A percentile compares a stretch with the other conserved stretches of the same genome.
Evolutionary conservation across 1,139 yeast genomes (phyloP).

Genomic region (Lodderomyces theae): DNA sequence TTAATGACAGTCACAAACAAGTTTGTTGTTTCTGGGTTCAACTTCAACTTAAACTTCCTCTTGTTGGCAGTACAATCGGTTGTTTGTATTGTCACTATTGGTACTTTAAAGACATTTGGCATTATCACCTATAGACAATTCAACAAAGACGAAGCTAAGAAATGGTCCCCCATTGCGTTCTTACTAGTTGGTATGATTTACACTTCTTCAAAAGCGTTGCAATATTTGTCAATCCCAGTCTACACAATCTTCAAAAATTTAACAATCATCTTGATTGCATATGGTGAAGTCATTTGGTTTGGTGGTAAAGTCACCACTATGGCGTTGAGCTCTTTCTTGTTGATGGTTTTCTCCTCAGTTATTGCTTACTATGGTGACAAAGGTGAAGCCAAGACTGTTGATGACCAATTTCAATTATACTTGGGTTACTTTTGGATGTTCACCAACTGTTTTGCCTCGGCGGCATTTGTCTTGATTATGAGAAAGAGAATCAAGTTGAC

Average conservation of each 20-base stretch:
- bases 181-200: conserved; percentile 90
- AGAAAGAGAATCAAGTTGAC: conserved; percentile 96
- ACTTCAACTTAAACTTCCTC: conserved; percentile 88
- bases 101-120: conserved; percentile 66
- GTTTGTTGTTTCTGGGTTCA: conserved; percentile 78
- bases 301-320: conserved; percentile 89
- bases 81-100: conserved; percentile 77
- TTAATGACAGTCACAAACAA: conserved; percentile 98
- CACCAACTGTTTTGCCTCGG: conserved; percentile 88
- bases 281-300: conserved; percentile 97
- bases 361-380: conserved; percentile 94
- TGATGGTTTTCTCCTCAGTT: conserved; percentile 91
- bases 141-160: conserved; percentile 84
- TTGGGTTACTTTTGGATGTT: conserved; percentile 97
- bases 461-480: conserved; percentile 89
- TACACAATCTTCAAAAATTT: conserved; percentile 97
- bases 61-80: conserved; percentile 77
- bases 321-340: conserved; percentile 82
- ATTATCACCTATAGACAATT: conserved; percentile 83
- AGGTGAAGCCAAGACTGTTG: conserved; percentile 33
- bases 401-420: conserved; percentile 51
- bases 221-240: conserved; percentile 87
- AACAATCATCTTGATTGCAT: conserved; percentile 93
- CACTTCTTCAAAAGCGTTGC: conserved; percentile 93
- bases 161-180: conserved; percentile 92